Conservation (phyloP, 2,329 filamentous ascomycete species). For the Hyphodiscus sp. region DNA sequence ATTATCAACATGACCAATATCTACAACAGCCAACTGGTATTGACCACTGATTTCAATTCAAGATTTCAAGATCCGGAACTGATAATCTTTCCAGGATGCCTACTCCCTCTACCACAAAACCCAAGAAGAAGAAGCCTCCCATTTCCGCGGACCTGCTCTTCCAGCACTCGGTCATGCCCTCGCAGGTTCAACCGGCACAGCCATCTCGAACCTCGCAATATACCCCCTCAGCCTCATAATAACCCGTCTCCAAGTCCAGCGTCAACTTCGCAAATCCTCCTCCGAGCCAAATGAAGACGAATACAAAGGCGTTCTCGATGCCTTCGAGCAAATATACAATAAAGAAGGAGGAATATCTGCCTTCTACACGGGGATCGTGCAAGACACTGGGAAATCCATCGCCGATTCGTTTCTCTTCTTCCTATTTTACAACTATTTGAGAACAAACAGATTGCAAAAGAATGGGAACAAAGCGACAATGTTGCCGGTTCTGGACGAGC, state of each 20-base stretch:
- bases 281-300: conserved; percentile 32
- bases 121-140: conserved; percentile 27
- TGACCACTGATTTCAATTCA: background rate
- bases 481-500: conserved; percentile 62
- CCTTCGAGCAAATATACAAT: conserved; percentile 62
- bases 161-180: conserved; percentile 76
- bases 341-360: conserved; percentile 61
- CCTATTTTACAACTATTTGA: conserved; percentile 61
- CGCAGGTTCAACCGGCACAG: conserved; percentile 71
- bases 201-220: conserved; percentile 69
- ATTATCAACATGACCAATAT: conserved; percentile 23
- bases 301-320: conserved; percentile 63
- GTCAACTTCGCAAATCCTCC: conserved; percentile 42
- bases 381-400: conserved; percentile 60
- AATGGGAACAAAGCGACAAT: conserved; percentile 31
- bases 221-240: conserved; percentile 81
- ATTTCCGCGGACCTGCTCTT: conserved; percentile 38
- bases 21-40: conserved; percentile 39
- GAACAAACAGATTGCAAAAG: conserved; percentile 33
- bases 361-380: conserved; percentile 61
- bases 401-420: conserved; percentile 83
- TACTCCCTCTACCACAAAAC: conserved; percentile 29
- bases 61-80: background rate
- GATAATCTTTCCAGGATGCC: conserved; percentile 21
- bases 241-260: conserved; percentile 75